A percentile compares a stretch with the other conserved stretches of the same genome.
Evolutionary conservation across 2,329 filamentous ascomycete genomes (phyloP).

Genomic region (Graphilbum sp.): DNA sequence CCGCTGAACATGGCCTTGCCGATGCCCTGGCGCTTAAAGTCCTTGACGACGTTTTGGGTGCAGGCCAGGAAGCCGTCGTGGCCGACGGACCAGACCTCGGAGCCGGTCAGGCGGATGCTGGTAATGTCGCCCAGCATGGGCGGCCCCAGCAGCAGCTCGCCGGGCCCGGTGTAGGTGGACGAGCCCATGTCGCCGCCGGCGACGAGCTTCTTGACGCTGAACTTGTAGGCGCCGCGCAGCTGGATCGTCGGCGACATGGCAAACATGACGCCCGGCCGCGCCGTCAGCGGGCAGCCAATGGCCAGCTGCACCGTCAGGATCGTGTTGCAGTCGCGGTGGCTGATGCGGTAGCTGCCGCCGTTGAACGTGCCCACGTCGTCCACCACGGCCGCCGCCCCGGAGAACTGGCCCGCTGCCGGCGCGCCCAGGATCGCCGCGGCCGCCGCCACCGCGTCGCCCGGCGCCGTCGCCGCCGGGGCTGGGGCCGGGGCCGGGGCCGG

Average conservation of each 20-base stretch:
- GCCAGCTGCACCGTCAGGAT: slow-evolving; percentile 81
- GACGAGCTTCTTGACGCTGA: slow-evolving; percentile 83
- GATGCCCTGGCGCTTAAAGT: slow-evolving; percentile 73
- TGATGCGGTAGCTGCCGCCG: slow-evolving; percentile 84
- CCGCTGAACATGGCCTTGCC: slow-evolving; percentile 88
- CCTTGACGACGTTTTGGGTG: slow-evolving; percentile 75
- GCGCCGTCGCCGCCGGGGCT: slow-evolving; percentile 5
- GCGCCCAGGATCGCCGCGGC: slow-evolving; percentile 21
- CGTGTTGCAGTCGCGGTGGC: slow-evolving; percentile 80
- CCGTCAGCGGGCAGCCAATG: slow-evolving; percentile 67
- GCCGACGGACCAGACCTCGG: slow-evolving; percentile 68
- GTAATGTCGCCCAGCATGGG: slow-evolving; percentile 71
- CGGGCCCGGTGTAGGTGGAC: slow-evolving; percentile 75
- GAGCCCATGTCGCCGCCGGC: slow-evolving; percentile 62
- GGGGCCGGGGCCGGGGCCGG: too few relatives aligned
- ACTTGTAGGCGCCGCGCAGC: slow-evolving; percentile 67
- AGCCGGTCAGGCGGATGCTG: slow-evolving; percentile 55
- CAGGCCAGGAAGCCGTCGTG: slow-evolving; percentile 74
- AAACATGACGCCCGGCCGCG: slow-evolving; percentile 80
- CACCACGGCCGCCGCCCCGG: slow-evolving; percentile 42
- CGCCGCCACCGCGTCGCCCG: slow-evolving; percentile 15
- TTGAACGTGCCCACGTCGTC: slow-evolving; percentile 97
- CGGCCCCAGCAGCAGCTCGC: slow-evolving; percentile 76
- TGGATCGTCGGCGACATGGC: slow-evolving; percentile 84
- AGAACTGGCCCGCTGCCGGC: slow-evolving; percentile 37